Evolutionary conservation across 73 alveolate genomes (phyloP).

Genomic region (Symbiodinium pilosum): DNA sequence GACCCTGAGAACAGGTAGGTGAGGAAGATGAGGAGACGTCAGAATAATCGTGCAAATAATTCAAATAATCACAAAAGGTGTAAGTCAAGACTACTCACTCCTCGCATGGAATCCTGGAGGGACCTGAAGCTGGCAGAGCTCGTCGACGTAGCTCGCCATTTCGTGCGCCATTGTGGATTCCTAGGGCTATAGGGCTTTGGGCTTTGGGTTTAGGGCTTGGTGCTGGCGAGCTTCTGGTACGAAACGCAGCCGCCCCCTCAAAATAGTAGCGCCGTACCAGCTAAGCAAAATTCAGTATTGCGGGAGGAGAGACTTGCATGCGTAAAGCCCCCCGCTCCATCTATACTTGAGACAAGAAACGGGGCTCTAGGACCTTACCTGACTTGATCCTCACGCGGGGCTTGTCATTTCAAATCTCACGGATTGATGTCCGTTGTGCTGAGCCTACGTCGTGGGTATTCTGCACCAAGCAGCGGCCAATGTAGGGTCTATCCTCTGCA

Average conservation of each 20-base stretch:
- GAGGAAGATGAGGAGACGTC: not conserved
- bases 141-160: conserved; percentile 1
- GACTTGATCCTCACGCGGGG: not conserved
- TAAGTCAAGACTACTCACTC: not conserved
- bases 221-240: too few species aligned
- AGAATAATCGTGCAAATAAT: too few species aligned
- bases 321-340: not conserved
- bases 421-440: not conserved
- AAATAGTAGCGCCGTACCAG: not conserved
- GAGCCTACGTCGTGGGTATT: not conserved
- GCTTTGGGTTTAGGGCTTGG: too few species aligned
- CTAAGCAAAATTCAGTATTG: not conserved
- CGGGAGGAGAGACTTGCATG: not conserved
- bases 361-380: not conserved
- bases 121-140: conserved; percentile 12
- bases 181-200: too few species aligned
- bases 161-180: conserved; percentile 19
- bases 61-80: not conserved
- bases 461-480: not conserved
- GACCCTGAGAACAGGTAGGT: not conserved
- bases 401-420: not conserved
- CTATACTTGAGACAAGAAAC: not conserved
- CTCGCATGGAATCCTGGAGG: not conserved
- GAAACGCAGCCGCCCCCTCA: too few species aligned
- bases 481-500: not conserved